Evolutionary conservation across 768 basidiomycete species (phyloP).

Genomic region (Tephrocybe sp.): DNA sequence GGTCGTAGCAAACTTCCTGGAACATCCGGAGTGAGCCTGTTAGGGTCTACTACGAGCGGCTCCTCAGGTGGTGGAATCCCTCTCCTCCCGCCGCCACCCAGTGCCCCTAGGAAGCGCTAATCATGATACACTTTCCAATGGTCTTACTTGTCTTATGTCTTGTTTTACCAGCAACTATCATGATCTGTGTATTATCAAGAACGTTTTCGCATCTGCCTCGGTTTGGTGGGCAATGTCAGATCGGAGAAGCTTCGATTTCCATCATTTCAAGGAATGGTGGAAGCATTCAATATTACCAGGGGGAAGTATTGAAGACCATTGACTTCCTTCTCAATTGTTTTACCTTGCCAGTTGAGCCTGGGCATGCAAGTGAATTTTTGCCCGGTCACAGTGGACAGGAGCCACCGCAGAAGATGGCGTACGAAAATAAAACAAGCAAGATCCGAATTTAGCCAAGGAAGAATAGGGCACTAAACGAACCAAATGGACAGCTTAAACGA

Average conservation of each 20-base stretch:
- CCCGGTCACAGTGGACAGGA: too few species aligned
- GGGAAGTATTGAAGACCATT: too few species aligned
- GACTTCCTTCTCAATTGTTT: too few species aligned
- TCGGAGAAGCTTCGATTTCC: constrained; percentile 11
- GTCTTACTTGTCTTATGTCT: not conserved
- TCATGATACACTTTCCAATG: not conserved
- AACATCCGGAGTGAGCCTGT: constrained; percentile 30
- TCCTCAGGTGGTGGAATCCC: constrained; percentile 46
- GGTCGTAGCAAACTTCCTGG: constrained; percentile 52
- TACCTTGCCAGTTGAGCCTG: too few species aligned
- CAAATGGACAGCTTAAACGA: too few species aligned
- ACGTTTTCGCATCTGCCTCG: not conserved
- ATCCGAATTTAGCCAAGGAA: too few species aligned
- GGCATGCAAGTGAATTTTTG: too few species aligned
- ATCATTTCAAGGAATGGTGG: too few species aligned
- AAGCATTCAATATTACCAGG: too few species aligned
- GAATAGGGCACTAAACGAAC: too few species aligned
- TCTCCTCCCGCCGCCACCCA: constrained; percentile 82
- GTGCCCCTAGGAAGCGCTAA: constrained; percentile 46
- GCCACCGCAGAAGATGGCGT: too few species aligned
- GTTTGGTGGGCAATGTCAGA: not conserved
- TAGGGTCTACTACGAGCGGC: constrained; percentile 30
- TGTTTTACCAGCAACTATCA: not conserved
- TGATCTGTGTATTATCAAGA: not conserved
- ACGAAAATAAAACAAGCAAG: too few species aligned